Percentiles rank a stretch among this genome's conserved stretches.
These are phyloP conservation scores for Heliosperma pusillum DNA, from an alignment of 148 eudicot species.

Conservation along the genomic window DNA sequence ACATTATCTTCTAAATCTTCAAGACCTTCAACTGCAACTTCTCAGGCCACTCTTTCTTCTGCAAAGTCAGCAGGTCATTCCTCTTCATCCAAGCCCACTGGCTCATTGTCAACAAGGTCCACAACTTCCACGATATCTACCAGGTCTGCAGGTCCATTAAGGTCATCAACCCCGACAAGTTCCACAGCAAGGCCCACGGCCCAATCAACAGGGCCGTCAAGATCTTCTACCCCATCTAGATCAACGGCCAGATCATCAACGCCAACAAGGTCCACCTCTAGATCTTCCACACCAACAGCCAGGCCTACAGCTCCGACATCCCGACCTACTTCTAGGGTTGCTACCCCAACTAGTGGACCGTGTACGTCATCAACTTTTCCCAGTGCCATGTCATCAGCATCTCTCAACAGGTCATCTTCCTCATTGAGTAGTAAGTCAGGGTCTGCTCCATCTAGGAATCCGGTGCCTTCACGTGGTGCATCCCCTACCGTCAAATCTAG, in stretches of 20 bases:
- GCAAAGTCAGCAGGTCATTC: slow-evolving; percentile 25
- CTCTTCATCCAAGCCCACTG: slow-evolving; percentile 28
- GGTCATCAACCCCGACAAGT: slow-evolving; percentile 76
- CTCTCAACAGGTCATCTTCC: slow-evolving; percentile 51
- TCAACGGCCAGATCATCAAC: slow-evolving; percentile 38
- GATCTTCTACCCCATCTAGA: slow-evolving; percentile 34
- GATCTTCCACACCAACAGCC: slow-evolving; percentile 81
- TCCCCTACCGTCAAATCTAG: slow-evolving; percentile 78
- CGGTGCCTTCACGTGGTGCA: slow-evolving; percentile 51
- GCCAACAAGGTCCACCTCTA: slow-evolving; percentile 55
- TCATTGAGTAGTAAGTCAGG: slow-evolving; percentile 48
- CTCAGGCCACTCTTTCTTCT: slow-evolving; percentile 50
- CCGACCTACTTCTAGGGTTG: slow-evolving; percentile 61
- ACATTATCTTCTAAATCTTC: slow-evolving; percentile 62
- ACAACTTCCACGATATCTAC: slow-evolving; percentile 28
- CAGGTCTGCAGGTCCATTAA: slow-evolving; percentile 52
- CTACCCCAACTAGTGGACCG: slow-evolving; percentile 89
- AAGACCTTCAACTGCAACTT: slow-evolving; percentile 78
- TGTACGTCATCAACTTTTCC: slow-evolving; percentile 41
- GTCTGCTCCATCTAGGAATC: slow-evolving; percentile 41
- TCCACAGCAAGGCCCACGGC: slow-evolving; percentile 60
- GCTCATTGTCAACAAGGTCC: slow-evolving; percentile 31
- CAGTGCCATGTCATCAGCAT: slow-evolving; percentile 33
- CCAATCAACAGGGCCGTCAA: slow-evolving; percentile 51
- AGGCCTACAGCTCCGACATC: slow-evolving; percentile 53